Percentiles rank a stretch among this genome's conserved stretches.
Evolutionary conservation across 2,329 filamentous ascomycete species (phyloP).

Genomic region (Monascus ruber): DNA sequence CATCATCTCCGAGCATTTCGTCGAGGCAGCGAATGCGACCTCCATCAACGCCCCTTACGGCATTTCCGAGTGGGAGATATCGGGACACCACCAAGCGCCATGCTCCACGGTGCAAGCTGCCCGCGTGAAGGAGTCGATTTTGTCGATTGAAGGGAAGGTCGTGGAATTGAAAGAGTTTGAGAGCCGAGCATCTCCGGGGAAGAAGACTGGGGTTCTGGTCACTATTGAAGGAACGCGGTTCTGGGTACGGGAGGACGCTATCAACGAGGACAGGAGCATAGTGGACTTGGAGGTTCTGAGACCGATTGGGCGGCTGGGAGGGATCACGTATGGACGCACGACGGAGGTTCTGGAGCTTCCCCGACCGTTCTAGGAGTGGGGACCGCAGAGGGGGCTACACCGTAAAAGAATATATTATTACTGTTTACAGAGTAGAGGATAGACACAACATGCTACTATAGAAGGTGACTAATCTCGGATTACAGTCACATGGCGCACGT

Average conservation of each 20-base stretch:
- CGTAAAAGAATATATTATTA: too few relatives aligned
- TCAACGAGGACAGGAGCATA: constrained; percentile 63
- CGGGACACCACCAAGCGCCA: constrained; percentile 59
- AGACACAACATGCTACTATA: too few relatives aligned
- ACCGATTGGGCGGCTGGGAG: constrained; percentile 68
- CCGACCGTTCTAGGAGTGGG: neutral
- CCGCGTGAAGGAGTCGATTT: constrained; percentile 70
- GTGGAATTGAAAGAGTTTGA: constrained; percentile 67
- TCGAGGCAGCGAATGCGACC: constrained; percentile 80
- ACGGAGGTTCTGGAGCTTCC: constrained; percentile 62
- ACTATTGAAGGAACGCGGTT: constrained; percentile 77
- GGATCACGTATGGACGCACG: constrained; percentile 68
- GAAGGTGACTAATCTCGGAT: too few relatives aligned
- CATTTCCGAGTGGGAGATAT: constrained; percentile 66
- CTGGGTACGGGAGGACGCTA: constrained; percentile 79
- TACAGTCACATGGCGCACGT: too few relatives aligned
- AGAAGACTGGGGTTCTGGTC: constrained; percentile 62
- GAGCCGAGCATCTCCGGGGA: constrained; percentile 56
- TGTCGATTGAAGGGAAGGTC: constrained; percentile 71
- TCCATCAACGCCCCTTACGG: constrained; percentile 68
- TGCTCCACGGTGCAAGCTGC: constrained; percentile 57
- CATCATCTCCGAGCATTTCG: constrained; percentile 70
- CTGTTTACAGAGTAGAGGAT: too few relatives aligned
- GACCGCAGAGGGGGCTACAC: constrained; percentile 11
- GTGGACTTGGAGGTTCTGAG: constrained; percentile 66